A percentile compares a stretch with the other conserved stretches of the same genome.
phyloP scores from a whole-genome alignment of 352 stramenopile genomes.

The Globisporangium cystogenes region DNA sequence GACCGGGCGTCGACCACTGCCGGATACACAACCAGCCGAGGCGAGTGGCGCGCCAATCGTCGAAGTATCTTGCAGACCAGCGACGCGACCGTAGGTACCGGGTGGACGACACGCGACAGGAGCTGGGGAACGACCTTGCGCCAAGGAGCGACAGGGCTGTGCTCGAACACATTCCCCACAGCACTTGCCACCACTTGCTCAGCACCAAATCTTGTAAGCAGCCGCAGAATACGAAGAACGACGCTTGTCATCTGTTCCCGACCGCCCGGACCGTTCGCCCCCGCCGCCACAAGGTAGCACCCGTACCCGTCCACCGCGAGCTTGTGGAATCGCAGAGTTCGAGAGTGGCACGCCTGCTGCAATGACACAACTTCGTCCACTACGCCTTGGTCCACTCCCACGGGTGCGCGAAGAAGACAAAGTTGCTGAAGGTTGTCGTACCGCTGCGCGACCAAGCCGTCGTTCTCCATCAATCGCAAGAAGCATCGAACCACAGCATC shows the following conservation, averaged over 20 bases:
- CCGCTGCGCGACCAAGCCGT: slow-evolving; percentile 27
- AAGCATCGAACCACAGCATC: slow-evolving; percentile 35
- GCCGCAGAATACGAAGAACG: slow-evolving; percentile 50
- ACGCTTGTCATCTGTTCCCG: slow-evolving; percentile 33
- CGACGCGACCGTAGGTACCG: slow-evolving; percentile 35
- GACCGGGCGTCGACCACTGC: slow-evolving; percentile 53
- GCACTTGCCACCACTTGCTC: slow-evolving; percentile 33
- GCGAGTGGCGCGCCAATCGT: slow-evolving; percentile 51
- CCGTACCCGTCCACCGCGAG: slow-evolving; percentile 39
- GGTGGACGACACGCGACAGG: slow-evolving; percentile 57
- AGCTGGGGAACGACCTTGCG: slow-evolving; percentile 65
- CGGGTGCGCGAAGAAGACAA: slow-evolving; percentile 16
- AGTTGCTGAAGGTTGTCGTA: slow-evolving; percentile 29
- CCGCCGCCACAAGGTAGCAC: slow-evolving; percentile 7
- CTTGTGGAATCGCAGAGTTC: slow-evolving; percentile 28
- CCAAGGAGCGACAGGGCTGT: slow-evolving; percentile 58
- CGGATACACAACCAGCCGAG: slow-evolving; percentile 71
- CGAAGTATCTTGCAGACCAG: slow-evolving; percentile 56
- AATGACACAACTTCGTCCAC: slow-evolving; percentile 28
- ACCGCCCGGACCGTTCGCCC: background rate
- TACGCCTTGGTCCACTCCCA: slow-evolving; percentile 5
- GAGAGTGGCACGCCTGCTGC: slow-evolving; percentile 26
- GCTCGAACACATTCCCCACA: slow-evolving; percentile 36
- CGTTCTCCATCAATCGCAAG: slow-evolving; percentile 49
- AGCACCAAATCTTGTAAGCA: slow-evolving; percentile 59